Evolutionary conservation across 148 eudicot genomes (phyloP).

Genomic region (Silene conica): DNA sequence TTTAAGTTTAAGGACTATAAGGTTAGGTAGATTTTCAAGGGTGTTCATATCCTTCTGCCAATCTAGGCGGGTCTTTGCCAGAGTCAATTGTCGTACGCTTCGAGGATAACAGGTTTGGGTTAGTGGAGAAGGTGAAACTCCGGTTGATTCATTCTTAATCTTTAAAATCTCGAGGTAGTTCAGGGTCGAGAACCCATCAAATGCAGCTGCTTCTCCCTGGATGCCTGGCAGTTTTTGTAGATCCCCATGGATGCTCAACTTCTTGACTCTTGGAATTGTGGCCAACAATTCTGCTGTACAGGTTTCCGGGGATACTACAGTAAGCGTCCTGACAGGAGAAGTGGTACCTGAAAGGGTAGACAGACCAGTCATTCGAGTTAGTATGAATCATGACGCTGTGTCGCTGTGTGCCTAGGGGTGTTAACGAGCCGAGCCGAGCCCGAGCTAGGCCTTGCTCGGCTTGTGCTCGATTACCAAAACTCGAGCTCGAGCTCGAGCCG

Average conservation of each 20-base stretch:
- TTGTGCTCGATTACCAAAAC: too few species aligned
- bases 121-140: background rate
- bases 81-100: too few species aligned
- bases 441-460: too few species aligned
- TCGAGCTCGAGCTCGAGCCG: too few species aligned
- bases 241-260: conserved; percentile 18
- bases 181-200: background rate
- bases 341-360: background rate
- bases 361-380: too few species aligned
- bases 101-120: background rate
- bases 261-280: conserved; percentile 5
- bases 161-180: conserved; percentile 9
- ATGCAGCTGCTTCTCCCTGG: conserved; percentile 6
- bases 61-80: too few species aligned
- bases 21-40: too few species aligned
- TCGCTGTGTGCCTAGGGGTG: too few species aligned
- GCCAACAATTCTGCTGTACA: conserved; percentile 22
- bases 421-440: too few species aligned
- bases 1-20: too few species aligned
- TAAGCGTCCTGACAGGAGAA: conserved; percentile 16
- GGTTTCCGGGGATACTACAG: conserved; percentile 19
- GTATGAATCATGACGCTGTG: too few species aligned
- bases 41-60: too few species aligned
- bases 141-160: background rate
- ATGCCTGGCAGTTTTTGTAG: background rate